Evolutionary conservation across 805 yeast species (phyloP).

Genomic region (Cyberlindnera bimundalis): DNA sequence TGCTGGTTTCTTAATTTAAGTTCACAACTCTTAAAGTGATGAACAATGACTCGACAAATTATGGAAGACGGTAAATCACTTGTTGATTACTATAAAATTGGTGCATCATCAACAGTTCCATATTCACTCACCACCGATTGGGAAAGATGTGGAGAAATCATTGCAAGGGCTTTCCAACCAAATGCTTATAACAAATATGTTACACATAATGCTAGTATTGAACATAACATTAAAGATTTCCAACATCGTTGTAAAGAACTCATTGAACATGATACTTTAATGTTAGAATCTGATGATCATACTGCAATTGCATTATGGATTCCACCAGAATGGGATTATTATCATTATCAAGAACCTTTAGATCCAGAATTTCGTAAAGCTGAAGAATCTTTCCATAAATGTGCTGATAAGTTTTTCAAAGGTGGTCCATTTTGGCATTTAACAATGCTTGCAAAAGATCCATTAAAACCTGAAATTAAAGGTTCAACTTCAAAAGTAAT

Average conservation of each 20-base stretch:
- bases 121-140: slow-evolving; percentile 14
- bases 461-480: slow-evolving; percentile 4
- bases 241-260: slow-evolving; percentile 17
- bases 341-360: slow-evolving; percentile 10
- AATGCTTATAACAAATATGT: slow-evolving; percentile 18
- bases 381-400: slow-evolving; percentile 6
- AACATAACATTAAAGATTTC: slow-evolving; percentile 17
- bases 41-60: background rate
- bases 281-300: slow-evolving; percentile 14
- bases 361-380: slow-evolving; percentile 9
- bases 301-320: slow-evolving; percentile 22
- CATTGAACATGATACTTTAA: slow-evolving; percentile 11
- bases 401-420: slow-evolving; percentile 12
- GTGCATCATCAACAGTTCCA: background rate
- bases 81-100: slow-evolving; percentile 3
- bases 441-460: slow-evolving; percentile 17
- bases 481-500: slow-evolving; percentile 20
- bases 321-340: slow-evolving; percentile 20
- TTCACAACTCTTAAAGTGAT: too few relatives aligned
- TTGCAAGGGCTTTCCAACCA: slow-evolving; percentile 23
- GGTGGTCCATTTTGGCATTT: slow-evolving; percentile 20
- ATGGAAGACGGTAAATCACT: background rate
- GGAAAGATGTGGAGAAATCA: slow-evolving; percentile 13
- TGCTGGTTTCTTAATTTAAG: background rate
- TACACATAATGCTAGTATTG: slow-evolving; percentile 13